Evolutionary conservation across 306 rosid genomes (phyloP).

Genomic region (Sicyos baderoa): DNA sequence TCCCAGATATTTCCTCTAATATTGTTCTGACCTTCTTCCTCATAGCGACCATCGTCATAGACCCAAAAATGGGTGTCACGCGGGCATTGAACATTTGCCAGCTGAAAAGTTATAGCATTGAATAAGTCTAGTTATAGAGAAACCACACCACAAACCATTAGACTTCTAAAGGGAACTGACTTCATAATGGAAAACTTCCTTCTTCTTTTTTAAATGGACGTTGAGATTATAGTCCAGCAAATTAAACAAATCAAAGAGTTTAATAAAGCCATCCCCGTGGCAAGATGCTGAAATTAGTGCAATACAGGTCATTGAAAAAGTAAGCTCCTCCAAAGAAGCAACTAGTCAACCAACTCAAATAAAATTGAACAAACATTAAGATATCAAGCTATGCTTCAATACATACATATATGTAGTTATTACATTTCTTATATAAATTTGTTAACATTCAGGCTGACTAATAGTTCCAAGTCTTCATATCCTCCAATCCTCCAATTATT

Average conservation of each 20-base stretch:
- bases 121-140: not conserved
- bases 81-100: slow-evolving; percentile 97
- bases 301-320: not conserved
- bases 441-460: not conserved
- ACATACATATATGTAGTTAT: not conserved
- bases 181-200: not conserved
- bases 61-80: slow-evolving; percentile 99
- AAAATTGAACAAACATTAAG: not conserved
- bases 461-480: not conserved
- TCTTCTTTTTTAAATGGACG: not conserved
- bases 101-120: slow-evolving; percentile 39
- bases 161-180: not conserved
- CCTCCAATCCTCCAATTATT: not conserved
- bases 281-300: not conserved
- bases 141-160: not conserved
- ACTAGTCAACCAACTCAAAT: not conserved
- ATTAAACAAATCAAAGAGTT: not conserved
- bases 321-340: not conserved
- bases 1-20: slow-evolving; percentile 98
- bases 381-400: not conserved
- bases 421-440: not conserved
- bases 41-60: slow-evolving; percentile 93
- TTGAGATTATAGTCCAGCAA: not conserved
- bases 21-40: slow-evolving; percentile 99
- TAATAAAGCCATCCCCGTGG: not conserved